Evolutionary conservation across 73 alveolate species (phyloP).

Genomic region (Urostyla sp.): DNA sequence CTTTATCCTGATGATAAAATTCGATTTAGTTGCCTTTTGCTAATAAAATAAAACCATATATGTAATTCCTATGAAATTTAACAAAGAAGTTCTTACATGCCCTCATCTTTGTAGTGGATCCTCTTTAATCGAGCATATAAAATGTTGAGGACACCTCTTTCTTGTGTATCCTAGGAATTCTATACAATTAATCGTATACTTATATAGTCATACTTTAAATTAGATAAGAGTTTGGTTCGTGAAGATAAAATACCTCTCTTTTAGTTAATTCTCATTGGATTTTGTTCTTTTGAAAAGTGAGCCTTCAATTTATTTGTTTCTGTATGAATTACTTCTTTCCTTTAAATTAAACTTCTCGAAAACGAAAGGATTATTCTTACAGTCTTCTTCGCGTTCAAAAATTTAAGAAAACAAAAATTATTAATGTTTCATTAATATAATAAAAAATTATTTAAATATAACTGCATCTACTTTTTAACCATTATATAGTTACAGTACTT

Average conservation of each 20-base stretch:
- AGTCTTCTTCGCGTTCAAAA: conserved; percentile 57
- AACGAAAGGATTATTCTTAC: conserved; percentile 61
- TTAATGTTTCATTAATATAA: not conserved
- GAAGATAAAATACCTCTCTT: conserved; percentile 47
- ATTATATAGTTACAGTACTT: not conserved
- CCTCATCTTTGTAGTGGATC: conserved; percentile 50
- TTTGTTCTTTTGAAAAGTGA: conserved; percentile 42
- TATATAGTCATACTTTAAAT: conserved; percentile 26
- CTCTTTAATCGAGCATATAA: conserved; percentile 50
- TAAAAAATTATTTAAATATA: not conserved
- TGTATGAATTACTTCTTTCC: conserved; percentile 16
- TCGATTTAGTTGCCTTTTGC: conserved; percentile 57
- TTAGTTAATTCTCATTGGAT: conserved; percentile 31
- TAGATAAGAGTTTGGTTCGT: conserved; percentile 5
- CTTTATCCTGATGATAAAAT: conserved; percentile 42
- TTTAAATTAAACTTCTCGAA: conserved; percentile 52
- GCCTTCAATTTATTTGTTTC: conserved; percentile 18
- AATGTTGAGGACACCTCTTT: conserved; percentile 52
- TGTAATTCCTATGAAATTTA: conserved; percentile 21
- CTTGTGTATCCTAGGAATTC: conserved; percentile 32
- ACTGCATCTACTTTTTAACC: not conserved
- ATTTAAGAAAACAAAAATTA: conserved; percentile 18
- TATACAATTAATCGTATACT: not conserved
- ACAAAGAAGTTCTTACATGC: conserved; percentile 15
- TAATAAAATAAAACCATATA: conserved; percentile 56